A percentile compares a stretch with the other conserved stretches of the same genome.
Conservation (phyloP, 2,329 filamentous ascomycete species). For the Scedosporium apiospermum region DNA sequence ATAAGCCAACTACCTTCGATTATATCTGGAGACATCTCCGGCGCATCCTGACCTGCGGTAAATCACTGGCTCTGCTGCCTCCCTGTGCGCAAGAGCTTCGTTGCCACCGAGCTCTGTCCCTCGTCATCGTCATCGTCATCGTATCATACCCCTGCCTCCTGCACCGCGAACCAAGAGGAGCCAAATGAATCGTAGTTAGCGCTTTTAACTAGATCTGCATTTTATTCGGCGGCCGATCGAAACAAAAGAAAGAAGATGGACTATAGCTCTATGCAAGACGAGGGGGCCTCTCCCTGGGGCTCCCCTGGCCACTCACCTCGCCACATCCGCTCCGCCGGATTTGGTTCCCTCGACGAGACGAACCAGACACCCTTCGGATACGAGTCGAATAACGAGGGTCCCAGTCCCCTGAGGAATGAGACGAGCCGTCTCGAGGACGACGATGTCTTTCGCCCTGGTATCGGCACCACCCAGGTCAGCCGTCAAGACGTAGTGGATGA, state of each 20-base stretch:
- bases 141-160: background rate
- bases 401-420: background rate
- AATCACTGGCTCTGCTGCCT: background rate
- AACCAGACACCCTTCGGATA: constrained; percentile 5
- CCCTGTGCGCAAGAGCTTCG: background rate
- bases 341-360: constrained; percentile 1
- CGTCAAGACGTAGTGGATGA: background rate
- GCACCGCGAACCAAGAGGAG: background rate
- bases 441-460: background rate
- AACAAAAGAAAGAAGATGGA: background rate
- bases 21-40: background rate
- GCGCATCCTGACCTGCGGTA: background rate
- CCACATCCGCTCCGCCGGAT: background rate
- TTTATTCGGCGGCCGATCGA: too few species aligned
- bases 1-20: background rate
- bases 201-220: too few species aligned
- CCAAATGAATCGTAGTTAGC: background rate
- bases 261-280: constrained; percentile 5
- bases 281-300: constrained; percentile 5
- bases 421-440: background rate
- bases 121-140: background rate
- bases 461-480: background rate
- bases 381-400: background rate
- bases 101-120: background rate
- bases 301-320: constrained; percentile 4